Percentiles rank a stretch among this genome's conserved stretches.
Evolutionary conservation across 164 flowering plant genomes (phyloP).

Genomic region (Taxillus chinensis): DNA sequence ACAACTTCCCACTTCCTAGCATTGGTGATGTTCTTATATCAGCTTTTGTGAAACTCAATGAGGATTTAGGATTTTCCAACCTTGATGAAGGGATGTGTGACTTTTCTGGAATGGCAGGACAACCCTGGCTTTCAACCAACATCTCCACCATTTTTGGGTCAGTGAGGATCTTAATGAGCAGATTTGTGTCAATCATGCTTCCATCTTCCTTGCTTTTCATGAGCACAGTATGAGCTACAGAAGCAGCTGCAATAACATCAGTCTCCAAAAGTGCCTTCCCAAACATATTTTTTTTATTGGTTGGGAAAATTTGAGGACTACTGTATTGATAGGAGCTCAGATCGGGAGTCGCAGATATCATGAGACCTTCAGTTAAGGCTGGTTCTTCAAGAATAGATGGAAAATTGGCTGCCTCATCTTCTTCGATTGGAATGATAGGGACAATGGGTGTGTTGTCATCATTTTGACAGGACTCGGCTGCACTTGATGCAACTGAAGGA

Average conservation of each 20-base stretch:
- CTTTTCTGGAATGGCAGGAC: background rate
- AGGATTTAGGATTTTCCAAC: background rate
- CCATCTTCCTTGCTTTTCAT: conserved; percentile 18
- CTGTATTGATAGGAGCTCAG: background rate
- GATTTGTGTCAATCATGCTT: conserved; percentile 29
- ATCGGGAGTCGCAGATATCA: background rate
- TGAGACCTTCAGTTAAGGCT: background rate
- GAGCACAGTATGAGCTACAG: conserved; percentile 15
- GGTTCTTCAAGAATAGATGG: conserved; percentile 6
- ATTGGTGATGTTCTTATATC: background rate
- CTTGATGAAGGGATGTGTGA: conserved; percentile 2
- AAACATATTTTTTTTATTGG: background rate
- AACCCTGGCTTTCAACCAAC: conserved; percentile 8
- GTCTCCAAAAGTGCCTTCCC: conserved; percentile 1
- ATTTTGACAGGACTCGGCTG: conserved; percentile 14
- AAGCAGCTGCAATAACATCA: conserved; percentile 19
- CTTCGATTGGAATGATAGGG: conserved; percentile 35
- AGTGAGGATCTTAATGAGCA: conserved; percentile 28
- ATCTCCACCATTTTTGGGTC: conserved; percentile 27
- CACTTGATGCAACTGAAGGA: conserved; percentile 18
- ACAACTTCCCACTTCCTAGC: background rate
- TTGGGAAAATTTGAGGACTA: background rate
- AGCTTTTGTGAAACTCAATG: background rate
- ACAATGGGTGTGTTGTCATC: conserved; percentile 25
- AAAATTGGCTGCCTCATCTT: conserved; percentile 13